Conservation (phyloP, 495 filamentous ascomycete species). For the Aspergillus taichungensis region DNA sequence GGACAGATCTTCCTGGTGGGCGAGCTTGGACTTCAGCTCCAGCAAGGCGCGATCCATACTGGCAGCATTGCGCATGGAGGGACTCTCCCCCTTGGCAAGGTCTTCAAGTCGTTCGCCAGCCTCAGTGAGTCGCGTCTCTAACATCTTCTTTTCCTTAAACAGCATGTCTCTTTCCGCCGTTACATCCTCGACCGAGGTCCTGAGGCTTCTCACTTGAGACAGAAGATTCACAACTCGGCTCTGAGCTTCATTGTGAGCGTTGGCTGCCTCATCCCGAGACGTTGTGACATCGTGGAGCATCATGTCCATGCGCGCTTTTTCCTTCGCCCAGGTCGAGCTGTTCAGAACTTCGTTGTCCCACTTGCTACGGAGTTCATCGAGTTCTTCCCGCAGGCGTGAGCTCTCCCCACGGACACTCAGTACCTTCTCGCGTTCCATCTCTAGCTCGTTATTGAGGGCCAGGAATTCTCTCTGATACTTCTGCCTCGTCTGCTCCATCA, state of each 20-base stretch:
- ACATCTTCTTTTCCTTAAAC: constrained; percentile 78
- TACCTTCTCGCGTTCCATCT: constrained; percentile 83
- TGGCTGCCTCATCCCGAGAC: constrained; percentile 85
- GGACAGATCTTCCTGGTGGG: constrained; percentile 90
- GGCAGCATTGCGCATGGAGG: constrained; percentile 86
- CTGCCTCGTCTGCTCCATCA: constrained; percentile 92
- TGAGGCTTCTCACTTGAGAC: constrained; percentile 80
- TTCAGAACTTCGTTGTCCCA: constrained; percentile 99
- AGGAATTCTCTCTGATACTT: constrained; percentile 95
- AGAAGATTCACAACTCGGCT: constrained; percentile 81
- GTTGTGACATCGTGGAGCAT: constrained; percentile 82
- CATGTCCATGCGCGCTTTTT: constrained; percentile 86
- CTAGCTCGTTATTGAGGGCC: constrained; percentile 79
- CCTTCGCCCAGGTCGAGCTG: constrained; percentile 95
- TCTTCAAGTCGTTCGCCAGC: constrained; percentile 89
- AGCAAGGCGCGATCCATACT: constrained; percentile 82
- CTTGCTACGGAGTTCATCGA: constrained; percentile 89
- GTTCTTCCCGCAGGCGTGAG: constrained; percentile 76
- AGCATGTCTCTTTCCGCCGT: constrained; percentile 77
- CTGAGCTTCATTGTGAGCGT: constrained; percentile 91
- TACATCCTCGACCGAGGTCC: constrained; percentile 78
- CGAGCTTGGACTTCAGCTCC: constrained; percentile 80
- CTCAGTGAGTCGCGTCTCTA: constrained; percentile 81
- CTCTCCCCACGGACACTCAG: constrained; percentile 60
- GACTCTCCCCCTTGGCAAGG: constrained; percentile 74